Conservation (phyloP, 257 asterid genomes). For the Coffea canephora region DNA sequence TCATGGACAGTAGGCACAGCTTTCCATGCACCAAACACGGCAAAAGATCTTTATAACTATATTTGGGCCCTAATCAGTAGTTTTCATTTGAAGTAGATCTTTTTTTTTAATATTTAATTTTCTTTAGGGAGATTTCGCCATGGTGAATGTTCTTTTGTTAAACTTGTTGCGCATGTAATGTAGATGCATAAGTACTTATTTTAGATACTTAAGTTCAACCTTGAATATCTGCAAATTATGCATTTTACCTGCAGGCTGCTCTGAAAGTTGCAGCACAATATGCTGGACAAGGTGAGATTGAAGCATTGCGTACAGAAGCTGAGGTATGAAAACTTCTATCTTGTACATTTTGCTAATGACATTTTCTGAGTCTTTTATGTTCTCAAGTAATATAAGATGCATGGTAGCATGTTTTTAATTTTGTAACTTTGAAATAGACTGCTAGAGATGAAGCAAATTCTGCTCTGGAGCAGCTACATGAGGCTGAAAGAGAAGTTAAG, state of each 20-base stretch:
- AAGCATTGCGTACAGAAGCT: slow-evolving; percentile 69
- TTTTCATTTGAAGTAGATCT: neutral
- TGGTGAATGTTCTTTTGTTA: neutral
- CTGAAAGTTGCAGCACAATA: slow-evolving; percentile 73
- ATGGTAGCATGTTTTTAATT: neutral
- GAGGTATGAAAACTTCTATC: slow-evolving; percentile 54
- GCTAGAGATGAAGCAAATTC: slow-evolving; percentile 75
- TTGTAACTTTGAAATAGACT: slow-evolving; percentile 31
- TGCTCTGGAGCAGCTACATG: slow-evolving; percentile 58
- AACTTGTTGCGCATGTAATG: neutral
- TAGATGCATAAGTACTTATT: neutral
- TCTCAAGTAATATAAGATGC: no score
- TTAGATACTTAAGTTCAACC: neutral
- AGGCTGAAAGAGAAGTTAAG: slow-evolving; percentile 48
- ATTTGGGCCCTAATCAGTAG: neutral
- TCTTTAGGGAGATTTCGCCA: neutral
- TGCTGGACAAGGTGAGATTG: slow-evolving; percentile 70
- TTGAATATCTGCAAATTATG: neutral
- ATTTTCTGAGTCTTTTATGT: neutral
- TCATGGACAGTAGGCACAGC: neutral
- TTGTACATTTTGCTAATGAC: slow-evolving; percentile 4
- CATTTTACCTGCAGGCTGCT: slow-evolving; percentile 58
- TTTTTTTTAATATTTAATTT: neutral
- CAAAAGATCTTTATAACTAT: neutral
- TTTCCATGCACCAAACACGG: neutral